phyloP scores from a whole-genome alignment of 2,329 filamentous ascomycete genomes.

The Hypoxylon sp. region DNA sequence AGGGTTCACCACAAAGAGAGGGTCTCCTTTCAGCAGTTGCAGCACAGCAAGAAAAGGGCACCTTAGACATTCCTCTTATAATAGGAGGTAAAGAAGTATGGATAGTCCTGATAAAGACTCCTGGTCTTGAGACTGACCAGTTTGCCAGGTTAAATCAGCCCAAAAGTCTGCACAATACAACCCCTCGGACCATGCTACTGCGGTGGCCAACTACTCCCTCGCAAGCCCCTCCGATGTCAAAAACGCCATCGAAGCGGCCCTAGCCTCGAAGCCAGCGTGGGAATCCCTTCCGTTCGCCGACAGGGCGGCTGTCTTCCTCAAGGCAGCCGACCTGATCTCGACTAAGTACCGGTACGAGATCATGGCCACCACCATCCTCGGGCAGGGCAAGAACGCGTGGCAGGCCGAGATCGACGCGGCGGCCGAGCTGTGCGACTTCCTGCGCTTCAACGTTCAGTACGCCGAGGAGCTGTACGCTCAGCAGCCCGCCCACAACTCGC shows the following conservation, averaged over 20 bases:
- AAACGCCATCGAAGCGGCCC: constrained; percentile 83
- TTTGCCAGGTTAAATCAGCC: constrained; percentile 71
- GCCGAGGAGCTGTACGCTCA: constrained; percentile 90
- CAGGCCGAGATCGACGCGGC: constrained; percentile 98
- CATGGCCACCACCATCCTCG: constrained; percentile 95
- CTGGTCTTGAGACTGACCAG: constrained; percentile 26
- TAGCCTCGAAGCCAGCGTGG: constrained; percentile 89
- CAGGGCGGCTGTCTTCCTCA: constrained; percentile 92
- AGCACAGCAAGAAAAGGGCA: constrained; percentile 73
- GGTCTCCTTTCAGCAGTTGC: constrained; percentile 80
- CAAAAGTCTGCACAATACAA: constrained; percentile 79
- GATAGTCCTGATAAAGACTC: not conserved
- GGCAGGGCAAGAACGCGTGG: constrained; percentile 98
- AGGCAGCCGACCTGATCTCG: constrained; percentile 90
- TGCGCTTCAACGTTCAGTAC: constrained; percentile 94
- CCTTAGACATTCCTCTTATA: constrained; percentile 83
- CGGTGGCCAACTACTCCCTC: constrained; percentile 86
- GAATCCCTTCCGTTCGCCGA: constrained; percentile 89
- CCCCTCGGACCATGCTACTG: constrained; percentile 81
- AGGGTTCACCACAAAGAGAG: constrained; percentile 82
- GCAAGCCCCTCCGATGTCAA: constrained; percentile 81
- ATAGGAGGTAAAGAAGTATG: constrained; percentile 84
- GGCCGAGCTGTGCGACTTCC: constrained; percentile 91
- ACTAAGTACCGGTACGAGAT: constrained; percentile 96
- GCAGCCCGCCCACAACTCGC: constrained; percentile 85